Evolutionary conservation across 2,329 filamentous ascomycete species (phyloP), one percentile per base, ranked within the genome.

Genomic region (Cladosporium phlei): DNA sequence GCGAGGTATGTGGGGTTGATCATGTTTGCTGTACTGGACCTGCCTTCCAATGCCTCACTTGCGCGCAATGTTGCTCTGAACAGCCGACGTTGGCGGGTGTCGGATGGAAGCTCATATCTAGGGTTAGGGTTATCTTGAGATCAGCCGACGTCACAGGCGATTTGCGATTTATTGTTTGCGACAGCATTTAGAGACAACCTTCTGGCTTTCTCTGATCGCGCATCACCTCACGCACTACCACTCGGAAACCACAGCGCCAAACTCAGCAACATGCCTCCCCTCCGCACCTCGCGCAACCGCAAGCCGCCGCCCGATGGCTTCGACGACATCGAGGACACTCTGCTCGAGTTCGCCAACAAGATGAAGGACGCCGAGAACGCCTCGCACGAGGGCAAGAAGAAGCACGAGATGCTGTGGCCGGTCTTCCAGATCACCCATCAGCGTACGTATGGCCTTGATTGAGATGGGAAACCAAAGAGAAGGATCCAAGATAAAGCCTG

Each of bases 351-450:
- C 71, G 74, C 77, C 60, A 91, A 90, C 76, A 89, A 90, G 74
- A 91, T 94, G 86, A 93, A 91, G 69, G 88, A 94, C 64, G 93
- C 93, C 43, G 89, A 96, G 65, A 95, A 94, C 69, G 85, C 89
- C 38, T 84, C 88, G 14, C 79, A 83, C 58, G 70, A 87, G 71
- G 65, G 87, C 71, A 78, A 88, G 78, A 77, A 86, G 80, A 90
- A 90, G 65, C 86, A 96, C 64, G 88, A 97, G 70, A 87, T 88
- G 57, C 80, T 90, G 54, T 98, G 93, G 93, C 91, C 93, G 51
- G 89, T 98, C 56, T 97, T 98, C 64, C 90, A 97, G 67, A 96
- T 98, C 64, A 85, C 85, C 19, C 93, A 98, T 69, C 89, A 96
- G 70, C 82, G 91, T 72, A 84, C 72, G 67, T 64, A 55, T 52